These are phyloP conservation scores for Viola odorata DNA, from an alignment of 345 rosid species.

Conservation along the genomic window DNA sequence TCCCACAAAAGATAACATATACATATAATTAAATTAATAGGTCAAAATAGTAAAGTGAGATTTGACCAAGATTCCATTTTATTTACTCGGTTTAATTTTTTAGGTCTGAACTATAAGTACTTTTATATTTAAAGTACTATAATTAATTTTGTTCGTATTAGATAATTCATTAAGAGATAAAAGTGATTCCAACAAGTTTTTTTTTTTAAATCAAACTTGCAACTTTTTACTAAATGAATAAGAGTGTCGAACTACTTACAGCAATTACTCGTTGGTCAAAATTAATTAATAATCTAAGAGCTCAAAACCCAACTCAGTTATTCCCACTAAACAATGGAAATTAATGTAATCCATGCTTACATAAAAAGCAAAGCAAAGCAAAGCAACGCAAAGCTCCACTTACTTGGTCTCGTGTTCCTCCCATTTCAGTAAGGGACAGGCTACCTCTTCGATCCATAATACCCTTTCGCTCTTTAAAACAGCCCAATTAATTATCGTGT, in stretches of 20 bases:
- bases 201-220: too few species aligned
- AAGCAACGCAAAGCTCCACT: conserved; percentile 16
- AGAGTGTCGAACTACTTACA: not conserved
- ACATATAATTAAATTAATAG: not conserved
- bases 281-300: conserved; percentile 13
- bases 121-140: too few species aligned
- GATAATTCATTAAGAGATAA: too few species aligned
- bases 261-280: too few species aligned
- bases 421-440: conserved; percentile 28
- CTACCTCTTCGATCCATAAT: conserved; percentile 18
- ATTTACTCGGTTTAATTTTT: not conserved
- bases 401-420: conserved; percentile 50
- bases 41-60: conserved; percentile 1
- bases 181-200: too few species aligned
- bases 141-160: too few species aligned
- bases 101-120: too few species aligned
- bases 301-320: conserved; percentile 36
- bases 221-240: too few species aligned
- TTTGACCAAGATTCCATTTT: conserved; percentile 25
- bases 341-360: not conserved
- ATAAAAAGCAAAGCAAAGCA: conserved; percentile 28
- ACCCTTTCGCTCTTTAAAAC: not conserved
- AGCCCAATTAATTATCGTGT: conserved; percentile 12
- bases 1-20: not conserved
- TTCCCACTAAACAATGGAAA: not conserved